Evolutionary conservation across 164 flowering plant species (phyloP), one percentile per base, ranked within the genome.

Genomic region (Aristolochia californica): DNA sequence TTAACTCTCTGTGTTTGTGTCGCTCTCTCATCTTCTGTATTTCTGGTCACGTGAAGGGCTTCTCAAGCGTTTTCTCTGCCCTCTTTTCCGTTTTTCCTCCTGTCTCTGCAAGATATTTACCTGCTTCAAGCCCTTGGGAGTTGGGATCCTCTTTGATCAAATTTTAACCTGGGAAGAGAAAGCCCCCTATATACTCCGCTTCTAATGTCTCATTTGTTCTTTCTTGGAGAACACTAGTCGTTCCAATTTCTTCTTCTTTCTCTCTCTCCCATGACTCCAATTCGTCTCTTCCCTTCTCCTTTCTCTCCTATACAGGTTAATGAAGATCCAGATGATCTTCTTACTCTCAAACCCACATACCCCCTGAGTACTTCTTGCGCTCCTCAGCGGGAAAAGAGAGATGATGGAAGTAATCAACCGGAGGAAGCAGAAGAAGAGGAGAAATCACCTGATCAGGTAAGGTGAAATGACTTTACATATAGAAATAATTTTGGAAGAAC

Each of bases 1-100:
- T n/a, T n/a, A n/a, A n/a, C n/a, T n/a, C n/a, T n/a, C n/a, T n/a
- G n/a, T n/a, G n/a, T n/a, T n/a, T n/a, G n/a, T 34, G 40, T 34
- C 40, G 40, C 40, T 34, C 40, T 34, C 40, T 34, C 30, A 34
- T 61, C 66, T 64, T 69, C 48, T n/a, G n/a, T n/a, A 44, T 59
- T 48, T 25, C 27, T 22, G 20, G 62, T 78, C 84, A 80, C 81
- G 84, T 80, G 84, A 80, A 74, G 22, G 63, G 45, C 77, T 66
- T 51, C 23, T 65, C 27, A 13, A 57, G 38, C 64, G 53, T 30
- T 58, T 25, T 22, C n/a, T 34, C 40, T 7, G 40, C 10, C 62
- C 45, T 58, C 59, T 53, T n/a, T n/a, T n/a, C n/a, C n/a, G n/a
- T n/a, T n/a, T n/a, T n/a, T n/a, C n/a, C n/a, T n/a, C n/a, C n/a